Percentiles rank a stretch among this genome's conserved stretches.
Conservation (phyloP, 805 yeast species). For the Ogataea wickerhamii region DNA sequence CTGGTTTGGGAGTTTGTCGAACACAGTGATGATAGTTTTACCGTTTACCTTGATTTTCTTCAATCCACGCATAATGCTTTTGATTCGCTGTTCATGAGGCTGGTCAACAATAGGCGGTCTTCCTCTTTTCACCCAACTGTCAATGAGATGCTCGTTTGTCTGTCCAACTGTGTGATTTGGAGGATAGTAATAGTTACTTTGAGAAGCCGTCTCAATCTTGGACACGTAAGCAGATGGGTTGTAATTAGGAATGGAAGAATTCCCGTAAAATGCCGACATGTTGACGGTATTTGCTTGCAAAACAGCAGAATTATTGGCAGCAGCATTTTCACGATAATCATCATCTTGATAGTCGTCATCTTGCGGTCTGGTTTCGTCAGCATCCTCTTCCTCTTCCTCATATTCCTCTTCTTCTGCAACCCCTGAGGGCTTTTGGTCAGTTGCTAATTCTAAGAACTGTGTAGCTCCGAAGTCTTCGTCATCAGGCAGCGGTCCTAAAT, state of each 20-base stretch:
- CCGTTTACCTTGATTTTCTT: constrained; percentile 66
- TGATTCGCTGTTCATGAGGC: constrained; percentile 89
- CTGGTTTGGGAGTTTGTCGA: constrained; percentile 79
- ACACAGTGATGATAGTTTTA: constrained; percentile 42
- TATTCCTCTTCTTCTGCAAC: constrained; percentile 10
- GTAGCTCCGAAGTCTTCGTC: constrained; percentile 11
- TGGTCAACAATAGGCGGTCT: constrained; percentile 89
- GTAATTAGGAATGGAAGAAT: constrained; percentile 17
- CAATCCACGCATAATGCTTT: constrained; percentile 75
- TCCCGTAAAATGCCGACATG: constrained; percentile 6
- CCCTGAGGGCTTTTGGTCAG: constrained; percentile 4
- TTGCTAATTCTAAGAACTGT: constrained; percentile 6
- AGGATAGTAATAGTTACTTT: constrained; percentile 26
- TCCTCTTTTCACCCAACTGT: constrained; percentile 67
- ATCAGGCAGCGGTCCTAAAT: constrained; percentile 63
- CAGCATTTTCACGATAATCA: constrained; percentile 13
- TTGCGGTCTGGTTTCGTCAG: constrained; percentile 22
- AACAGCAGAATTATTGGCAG: constrained; percentile 1
- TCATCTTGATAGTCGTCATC: constrained; percentile 23
- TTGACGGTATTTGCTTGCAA: constrained; percentile 7
- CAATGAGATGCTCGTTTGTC: constrained; percentile 26
- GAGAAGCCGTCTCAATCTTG: constrained; percentile 25
- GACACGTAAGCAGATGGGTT: constrained; percentile 28
- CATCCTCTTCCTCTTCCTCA: constrained; percentile 19
- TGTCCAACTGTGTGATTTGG: constrained; percentile 23